phyloP scores from a whole-genome alignment of 2,329 filamentous ascomycete species.

The Fusarium torulosum region DNA sequence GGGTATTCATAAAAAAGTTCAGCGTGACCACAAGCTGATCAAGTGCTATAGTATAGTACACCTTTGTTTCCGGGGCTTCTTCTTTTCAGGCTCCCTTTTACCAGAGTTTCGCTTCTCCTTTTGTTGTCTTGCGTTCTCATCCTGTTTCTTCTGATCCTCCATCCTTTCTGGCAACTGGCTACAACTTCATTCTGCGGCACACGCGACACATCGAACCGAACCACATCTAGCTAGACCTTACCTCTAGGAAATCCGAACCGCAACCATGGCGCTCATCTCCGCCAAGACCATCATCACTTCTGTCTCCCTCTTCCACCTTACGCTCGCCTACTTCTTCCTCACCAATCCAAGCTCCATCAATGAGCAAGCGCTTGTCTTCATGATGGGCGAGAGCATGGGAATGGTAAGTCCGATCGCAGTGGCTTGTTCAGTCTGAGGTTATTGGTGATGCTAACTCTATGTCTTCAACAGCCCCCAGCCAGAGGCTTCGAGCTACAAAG shows the following conservation, averaged over 20 bases:
- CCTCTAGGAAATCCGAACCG: background rate
- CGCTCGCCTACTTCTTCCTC: slow-evolving; percentile 86
- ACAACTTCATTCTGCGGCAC: slow-evolving; percentile 9
- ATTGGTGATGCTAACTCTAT: slow-evolving; percentile 6
- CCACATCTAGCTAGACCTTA: background rate
- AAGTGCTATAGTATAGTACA: slow-evolving; percentile 11
- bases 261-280: slow-evolving; percentile 82
- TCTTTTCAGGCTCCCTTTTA: background rate
- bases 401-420: slow-evolving; percentile 70
- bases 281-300: slow-evolving; percentile 84
- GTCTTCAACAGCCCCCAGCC: slow-evolving; percentile 57
- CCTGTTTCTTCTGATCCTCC: background rate
- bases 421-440: background rate
- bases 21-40: slow-evolving; percentile 36
- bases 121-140: background rate
- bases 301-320: slow-evolving; percentile 86
- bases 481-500: slow-evolving; percentile 76
- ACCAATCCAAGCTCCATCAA: slow-evolving; percentile 78
- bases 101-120: background rate
- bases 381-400: slow-evolving; percentile 86
- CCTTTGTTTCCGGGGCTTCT: background rate
- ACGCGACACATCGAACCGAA: background rate
- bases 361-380: slow-evolving; percentile 82
- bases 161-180: slow-evolving; percentile 6
- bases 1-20: slow-evolving; percentile 16